Conservation (phyloP, 2,329 filamentous ascomycete genomes). For the Ophiostoma perfectum region DNA sequence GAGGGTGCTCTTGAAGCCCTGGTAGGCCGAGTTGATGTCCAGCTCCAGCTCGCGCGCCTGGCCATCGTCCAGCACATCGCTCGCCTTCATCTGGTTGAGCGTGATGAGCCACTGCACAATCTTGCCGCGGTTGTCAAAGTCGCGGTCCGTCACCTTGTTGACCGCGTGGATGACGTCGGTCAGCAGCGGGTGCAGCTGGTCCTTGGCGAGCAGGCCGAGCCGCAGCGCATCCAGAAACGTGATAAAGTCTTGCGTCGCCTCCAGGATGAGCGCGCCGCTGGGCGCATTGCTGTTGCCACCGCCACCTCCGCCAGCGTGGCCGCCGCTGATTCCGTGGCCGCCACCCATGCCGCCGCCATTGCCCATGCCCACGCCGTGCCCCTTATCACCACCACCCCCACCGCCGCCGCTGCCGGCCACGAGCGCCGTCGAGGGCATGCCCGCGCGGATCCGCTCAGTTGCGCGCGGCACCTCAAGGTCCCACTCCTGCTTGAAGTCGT, state of each 20-base stretch:
- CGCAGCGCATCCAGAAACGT: slow-evolving; percentile 94
- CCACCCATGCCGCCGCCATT: slow-evolving; percentile 39
- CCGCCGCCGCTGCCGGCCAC: slow-evolving; percentile 41
- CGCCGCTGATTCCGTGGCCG: slow-evolving; percentile 34
- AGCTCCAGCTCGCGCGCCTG: slow-evolving; percentile 84
- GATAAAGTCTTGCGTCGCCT: slow-evolving; percentile 97
- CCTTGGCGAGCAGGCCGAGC: slow-evolving; percentile 86
- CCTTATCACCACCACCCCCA: slow-evolving; percentile 25
- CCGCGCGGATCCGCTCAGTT: slow-evolving; percentile 85
- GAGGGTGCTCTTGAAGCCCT: slow-evolving; percentile 82
- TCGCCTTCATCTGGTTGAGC: slow-evolving; percentile 95
- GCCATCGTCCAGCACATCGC: slow-evolving; percentile 80
- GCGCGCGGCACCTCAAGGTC: slow-evolving; percentile 94
- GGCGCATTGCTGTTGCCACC: slow-evolving; percentile 30
- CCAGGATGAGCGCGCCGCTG: slow-evolving; percentile 66
- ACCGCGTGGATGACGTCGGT: slow-evolving; percentile 96
- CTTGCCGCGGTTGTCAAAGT: slow-evolving; percentile 93
- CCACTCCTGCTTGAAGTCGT: slow-evolving; percentile 88
- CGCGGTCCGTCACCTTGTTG: slow-evolving; percentile 90
- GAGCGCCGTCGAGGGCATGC: slow-evolving; percentile 79
- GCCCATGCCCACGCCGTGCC: slow-evolving; percentile 46
- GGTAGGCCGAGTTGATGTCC: slow-evolving; percentile 90
- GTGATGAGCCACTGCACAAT: slow-evolving; percentile 98
- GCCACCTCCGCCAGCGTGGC: slow-evolving; percentile 27
- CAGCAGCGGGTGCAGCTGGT: slow-evolving; percentile 89